These are phyloP conservation scores for Plasmodium gonderi DNA, from an alignment of 169 alveolate species.

Conservation along the genomic window DNA sequence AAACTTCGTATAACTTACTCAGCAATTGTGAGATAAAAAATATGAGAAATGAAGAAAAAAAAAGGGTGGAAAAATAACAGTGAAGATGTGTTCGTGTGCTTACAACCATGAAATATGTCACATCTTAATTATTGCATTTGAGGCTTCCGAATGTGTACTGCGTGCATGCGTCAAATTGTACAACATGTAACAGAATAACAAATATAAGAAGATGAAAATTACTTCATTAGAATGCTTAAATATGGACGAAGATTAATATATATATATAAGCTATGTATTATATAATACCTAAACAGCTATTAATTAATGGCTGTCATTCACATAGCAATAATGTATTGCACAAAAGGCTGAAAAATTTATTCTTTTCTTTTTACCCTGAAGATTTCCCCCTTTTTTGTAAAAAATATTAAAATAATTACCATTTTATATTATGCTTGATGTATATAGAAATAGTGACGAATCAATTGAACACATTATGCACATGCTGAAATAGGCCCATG, in stretches of 20 bases:
- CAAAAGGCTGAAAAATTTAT: not conserved
- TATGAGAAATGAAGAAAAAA: not conserved
- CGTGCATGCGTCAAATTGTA: not conserved
- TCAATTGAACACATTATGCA: not conserved
- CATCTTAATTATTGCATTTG: not conserved
- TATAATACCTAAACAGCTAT: not conserved
- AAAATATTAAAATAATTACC: not conserved
- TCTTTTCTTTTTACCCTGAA: not conserved
- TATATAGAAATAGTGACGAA: not conserved
- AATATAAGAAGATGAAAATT: not conserved
- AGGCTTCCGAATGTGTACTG: not conserved
- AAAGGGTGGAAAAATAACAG: not conserved
- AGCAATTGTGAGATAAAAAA: not conserved
- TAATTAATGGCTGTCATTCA: not conserved
- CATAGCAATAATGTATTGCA: not conserved
- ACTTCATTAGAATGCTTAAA: not conserved
- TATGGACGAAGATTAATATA: not conserved
- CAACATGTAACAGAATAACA: not conserved
- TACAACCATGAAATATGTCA: not conserved
- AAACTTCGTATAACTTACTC: not conserved
- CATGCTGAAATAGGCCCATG: not conserved
- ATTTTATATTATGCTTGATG: not conserved
- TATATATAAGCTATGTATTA: not conserved
- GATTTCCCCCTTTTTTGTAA: not conserved
- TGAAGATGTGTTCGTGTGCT: not conserved